These are phyloP conservation scores for Saturnispora sanitii DNA, from an alignment of 805 yeast genomes.

Conservation along the genomic window DNA sequence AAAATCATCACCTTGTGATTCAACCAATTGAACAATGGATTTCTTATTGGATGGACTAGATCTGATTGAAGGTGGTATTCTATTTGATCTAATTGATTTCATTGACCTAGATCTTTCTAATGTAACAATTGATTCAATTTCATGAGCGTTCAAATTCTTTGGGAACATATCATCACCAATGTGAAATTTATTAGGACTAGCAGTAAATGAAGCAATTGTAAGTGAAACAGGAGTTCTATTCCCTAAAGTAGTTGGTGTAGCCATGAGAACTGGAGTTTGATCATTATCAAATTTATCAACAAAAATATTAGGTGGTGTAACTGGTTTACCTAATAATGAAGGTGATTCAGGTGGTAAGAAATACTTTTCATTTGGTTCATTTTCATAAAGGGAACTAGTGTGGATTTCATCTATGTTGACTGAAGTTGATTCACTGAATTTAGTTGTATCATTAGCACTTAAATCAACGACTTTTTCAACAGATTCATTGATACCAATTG, in stretches of 20 bases:
- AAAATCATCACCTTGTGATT: conserved; percentile 12
- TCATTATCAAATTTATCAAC: background rate
- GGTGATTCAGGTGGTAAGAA: conserved; percentile 8
- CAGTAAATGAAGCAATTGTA: conserved; percentile 10
- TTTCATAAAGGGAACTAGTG: conserved; percentile 1
- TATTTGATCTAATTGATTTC: conserved; percentile 35
- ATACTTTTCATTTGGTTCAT: background rate
- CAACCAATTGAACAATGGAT: conserved; percentile 22
- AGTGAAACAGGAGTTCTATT: conserved; percentile 10
- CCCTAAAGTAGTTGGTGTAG: conserved; percentile 1
- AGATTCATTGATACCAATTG: conserved; percentile 4
- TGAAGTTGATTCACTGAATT: background rate
- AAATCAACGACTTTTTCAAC: conserved; percentile 3
- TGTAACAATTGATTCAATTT: conserved; percentile 65
- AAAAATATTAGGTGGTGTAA: background rate
- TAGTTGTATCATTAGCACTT: background rate
- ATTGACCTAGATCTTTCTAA: conserved; percentile 56
- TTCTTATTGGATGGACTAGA: conserved; percentile 10
- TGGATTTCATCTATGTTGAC: background rate
- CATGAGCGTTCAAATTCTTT: conserved; percentile 52
- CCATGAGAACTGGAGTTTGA: background rate
- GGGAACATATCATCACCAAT: conserved; percentile 62
- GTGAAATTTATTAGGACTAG: conserved; percentile 22
- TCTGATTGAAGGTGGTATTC: conserved; percentile 8
- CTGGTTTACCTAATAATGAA: background rate